Evolutionary conservation across 208 protist species (phyloP), one percentile per base, ranked within the genome.

Genomic region (Crithidia bombi): DNA sequence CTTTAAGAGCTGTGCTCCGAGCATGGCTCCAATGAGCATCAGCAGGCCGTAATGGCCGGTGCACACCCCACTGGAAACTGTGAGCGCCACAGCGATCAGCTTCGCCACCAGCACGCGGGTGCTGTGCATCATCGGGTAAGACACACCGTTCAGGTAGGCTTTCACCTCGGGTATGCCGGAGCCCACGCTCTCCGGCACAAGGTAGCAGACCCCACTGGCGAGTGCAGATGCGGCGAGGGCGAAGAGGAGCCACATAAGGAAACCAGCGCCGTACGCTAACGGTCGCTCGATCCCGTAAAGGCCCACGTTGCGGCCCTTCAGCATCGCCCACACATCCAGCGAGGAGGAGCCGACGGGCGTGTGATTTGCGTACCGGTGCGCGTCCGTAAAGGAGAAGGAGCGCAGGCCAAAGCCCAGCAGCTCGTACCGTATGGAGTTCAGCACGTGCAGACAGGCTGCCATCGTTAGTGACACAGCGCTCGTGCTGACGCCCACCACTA

Each of bases 91-190:
- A 14, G 69, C 64, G 12, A 66, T 32, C 7, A 83, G 25, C 69
- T 86, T 85, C 39, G 80, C 79, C 5, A 83, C 47, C 21, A 89
- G 63, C 47, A 79, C 76, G 12, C 70, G 57, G 11, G 78, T 61
- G 59, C 69, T 83, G 50, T 38, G 54, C 44, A 86, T 65, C 65
- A 77, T 78, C 23, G 76, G 76, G 55, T 83, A 83, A 11, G 74
- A 7, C n/a, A 89, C 73, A 41, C 83, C 83, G 69, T 89, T 89
- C 25, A 89, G 58, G 54, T 79, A 85, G 14, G 83, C 83, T 38
- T 73, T 71, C 39, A 89, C 83, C 28, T 85, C 79, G 6, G 80
- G 83, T 15, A 81, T 64, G 7, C 83, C 77, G 0, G 77, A 67
- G 28, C 80, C 80, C 36, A 78, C 71, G 61, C 70, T 78, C 36